Evolutionary conservation across 2,329 filamentous ascomycete genomes (phyloP), one percentile per base, ranked within the genome.

Genomic region (Ascocoryne sarcoides): DNA sequence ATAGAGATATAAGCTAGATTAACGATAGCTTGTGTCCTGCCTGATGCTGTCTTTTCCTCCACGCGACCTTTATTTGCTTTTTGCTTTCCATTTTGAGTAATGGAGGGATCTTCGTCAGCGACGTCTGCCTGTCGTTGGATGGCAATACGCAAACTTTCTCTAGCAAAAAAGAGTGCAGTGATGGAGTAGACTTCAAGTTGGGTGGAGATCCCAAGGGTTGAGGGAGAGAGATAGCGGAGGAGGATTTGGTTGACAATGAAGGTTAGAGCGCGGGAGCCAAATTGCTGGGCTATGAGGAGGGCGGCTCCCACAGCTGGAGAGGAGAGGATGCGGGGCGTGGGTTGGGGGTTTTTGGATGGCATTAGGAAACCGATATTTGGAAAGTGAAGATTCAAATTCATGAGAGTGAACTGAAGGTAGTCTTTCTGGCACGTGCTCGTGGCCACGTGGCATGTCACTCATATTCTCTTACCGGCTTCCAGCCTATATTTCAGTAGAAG

Each of bases 141-240:
- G 18, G 90, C 88, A n/a, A 95, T 82, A 12, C 92, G 82, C 36
- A 96, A 67, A 55, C 84, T 90, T 64, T 98, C 92, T 29, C 92
- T 76, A 0, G 92, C 84, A 57, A 98, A 96, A 62, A 94, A 95
- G 1, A 98, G 72, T n/a, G 93, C 81, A 0, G 88, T 87, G 32
- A 94, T 82, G 44, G 90, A 89, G 61, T 89, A 95, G 1, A 96
- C 78, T 55, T 98, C 92, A 3, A 98, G 73, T 61, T 95, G 92
- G 0, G 89, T 82, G 2, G 89, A 83, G 4, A 94, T 71, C 4
- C 90, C 92, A 1, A 98, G 74, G 0, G 93, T 71, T 43, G 82
- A 75, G 0, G 92, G 89, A 1, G 88, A 94, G 32, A 96, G 68
- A 59, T 84, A 90, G 26, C 90, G 85, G 5, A 98, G 73, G 20